A percentile compares a stretch with the other conserved stretches of the same genome.
Conservation (phyloP, 2,329 filamentous ascomycete genomes). For the Fusarium tuaranense region DNA sequence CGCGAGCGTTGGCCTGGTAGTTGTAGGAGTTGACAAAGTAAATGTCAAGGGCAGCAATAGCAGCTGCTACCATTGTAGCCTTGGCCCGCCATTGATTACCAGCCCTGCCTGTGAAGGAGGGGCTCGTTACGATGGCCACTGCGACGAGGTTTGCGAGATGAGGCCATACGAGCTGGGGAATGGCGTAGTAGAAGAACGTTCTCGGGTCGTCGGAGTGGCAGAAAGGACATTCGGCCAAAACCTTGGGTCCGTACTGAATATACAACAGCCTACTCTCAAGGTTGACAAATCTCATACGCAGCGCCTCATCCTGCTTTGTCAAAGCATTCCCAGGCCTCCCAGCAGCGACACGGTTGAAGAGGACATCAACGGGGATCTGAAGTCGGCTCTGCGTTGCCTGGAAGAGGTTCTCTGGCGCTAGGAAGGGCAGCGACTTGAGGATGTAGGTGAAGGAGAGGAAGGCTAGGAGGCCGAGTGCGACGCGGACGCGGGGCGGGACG, state of each 20-base stretch:
- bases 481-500: slow-evolving; percentile 63
- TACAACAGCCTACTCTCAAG: slow-evolving; percentile 83
- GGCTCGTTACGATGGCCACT: slow-evolving; percentile 80
- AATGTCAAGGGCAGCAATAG: slow-evolving; percentile 72
- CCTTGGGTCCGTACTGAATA: slow-evolving; percentile 82
- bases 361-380: slow-evolving; percentile 84
- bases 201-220: slow-evolving; percentile 77
- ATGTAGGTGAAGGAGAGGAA: slow-evolving; percentile 58
- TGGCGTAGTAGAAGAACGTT: slow-evolving; percentile 83
- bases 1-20: slow-evolving; percentile 71
- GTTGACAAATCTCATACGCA: slow-evolving; percentile 77
- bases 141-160: slow-evolving; percentile 83
- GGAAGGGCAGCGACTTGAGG: slow-evolving; percentile 72
- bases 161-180: slow-evolving; percentile 79
- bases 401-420: slow-evolving; percentile 87
- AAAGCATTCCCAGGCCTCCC: slow-evolving; percentile 63
- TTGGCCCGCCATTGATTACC: slow-evolving; percentile 76
- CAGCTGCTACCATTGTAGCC: slow-evolving; percentile 73
- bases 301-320: slow-evolving; percentile 69
- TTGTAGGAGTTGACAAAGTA: slow-evolving; percentile 75
- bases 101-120: slow-evolving; percentile 71
- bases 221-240: slow-evolving; percentile 82
- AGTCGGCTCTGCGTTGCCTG: slow-evolving; percentile 80
- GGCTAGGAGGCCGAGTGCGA: slow-evolving; percentile 72
- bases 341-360: slow-evolving; percentile 80